A percentile compares a stretch with the other conserved stretches of the same genome.
Evolutionary conservation across 2,329 filamentous ascomycete species (phyloP).

Genomic region (Periglandula ipomoeae): DNA sequence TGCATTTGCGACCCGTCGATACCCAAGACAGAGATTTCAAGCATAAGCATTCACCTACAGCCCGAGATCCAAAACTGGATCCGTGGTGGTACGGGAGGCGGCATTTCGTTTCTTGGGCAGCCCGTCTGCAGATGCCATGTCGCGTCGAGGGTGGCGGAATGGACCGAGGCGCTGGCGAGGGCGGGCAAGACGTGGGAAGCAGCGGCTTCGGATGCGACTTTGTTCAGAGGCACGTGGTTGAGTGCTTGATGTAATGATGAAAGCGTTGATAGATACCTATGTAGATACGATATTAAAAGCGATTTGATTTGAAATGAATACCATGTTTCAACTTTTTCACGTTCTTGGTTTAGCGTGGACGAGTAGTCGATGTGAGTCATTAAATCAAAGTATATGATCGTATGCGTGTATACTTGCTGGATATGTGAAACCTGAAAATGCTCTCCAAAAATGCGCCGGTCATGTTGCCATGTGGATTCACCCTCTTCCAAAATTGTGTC

Average conservation of each 20-base stretch:
- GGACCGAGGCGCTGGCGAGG: constrained; percentile 9
- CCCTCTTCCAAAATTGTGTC: too few species aligned
- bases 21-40: constrained; percentile 16
- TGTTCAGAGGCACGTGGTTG: constrained; percentile 7
- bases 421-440: too few species aligned
- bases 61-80: constrained; percentile 21
- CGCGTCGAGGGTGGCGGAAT: constrained; percentile 8
- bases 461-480: too few species aligned
- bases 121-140: constrained; percentile 11
- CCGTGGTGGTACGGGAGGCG: constrained; percentile 11
- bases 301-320: too few species aligned
- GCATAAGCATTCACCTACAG: constrained; percentile 16
- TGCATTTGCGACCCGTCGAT: constrained; percentile 19
- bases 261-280: too few species aligned
- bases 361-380: too few species aligned
- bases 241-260: neutral
- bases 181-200: constrained; percentile 12
- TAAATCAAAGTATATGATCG: too few species aligned
- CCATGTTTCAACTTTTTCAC: too few species aligned
- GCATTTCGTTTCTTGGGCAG: constrained; percentile 8
- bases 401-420: too few species aligned
- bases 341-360: too few species aligned
- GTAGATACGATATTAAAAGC: too few species aligned
- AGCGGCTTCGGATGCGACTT: constrained; percentile 4
- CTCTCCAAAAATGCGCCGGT: too few species aligned